Base-by-base conservation (phyloP, 2,329 filamentous ascomycete species). In the Xenoacremonium recifei region DNA sequence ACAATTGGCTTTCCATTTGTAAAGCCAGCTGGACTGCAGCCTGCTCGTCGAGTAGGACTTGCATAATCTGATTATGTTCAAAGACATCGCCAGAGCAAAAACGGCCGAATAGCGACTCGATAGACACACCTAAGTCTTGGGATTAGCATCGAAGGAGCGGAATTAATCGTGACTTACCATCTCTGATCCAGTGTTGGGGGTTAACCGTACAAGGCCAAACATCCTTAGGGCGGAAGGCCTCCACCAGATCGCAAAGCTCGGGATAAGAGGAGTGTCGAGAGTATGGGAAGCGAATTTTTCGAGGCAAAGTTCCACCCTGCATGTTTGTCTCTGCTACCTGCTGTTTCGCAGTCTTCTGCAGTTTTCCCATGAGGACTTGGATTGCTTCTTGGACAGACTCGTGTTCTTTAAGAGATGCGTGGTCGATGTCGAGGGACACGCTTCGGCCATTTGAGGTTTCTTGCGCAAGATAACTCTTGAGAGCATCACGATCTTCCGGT, bases 211-310 rank as follows among this genome's bases (percentile, higher is more conserved):
- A 96, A 0, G 91, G 89, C 70, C 85, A 87, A 3, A 96, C 71
- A 54, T 96, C 89, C 34, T 68, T 79, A 0, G 90, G 90, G 20
- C 69, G 77, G 53, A 96, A 87, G 0, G 73, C 71, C 3, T 71
- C 61, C 1, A 96, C 72, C 1, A 96, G 68, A 39, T 81, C 67
- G 49, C 88, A 85, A 3, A 95, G 75, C 60, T 96, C 92, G 0
- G 73, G 69, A 46, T 93, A 92, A 0, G 89, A 95, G 0, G 92
- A 95, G 63, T 97, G 92, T 1, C 92, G 79, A 1, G 92, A 92
- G 58, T 91, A 96, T 0, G 91, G 88, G 51, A 96, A 96, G 0
- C 61, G 67, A 3, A 84, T 78, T 0, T 57, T 57, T 11, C 54
- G 66, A 0, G 74, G 66, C 3, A 78, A 57, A 0, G 2, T 50